Conservation (phyloP, 2,329 filamentous ascomycete species). For the Fusarium piperis region DNA sequence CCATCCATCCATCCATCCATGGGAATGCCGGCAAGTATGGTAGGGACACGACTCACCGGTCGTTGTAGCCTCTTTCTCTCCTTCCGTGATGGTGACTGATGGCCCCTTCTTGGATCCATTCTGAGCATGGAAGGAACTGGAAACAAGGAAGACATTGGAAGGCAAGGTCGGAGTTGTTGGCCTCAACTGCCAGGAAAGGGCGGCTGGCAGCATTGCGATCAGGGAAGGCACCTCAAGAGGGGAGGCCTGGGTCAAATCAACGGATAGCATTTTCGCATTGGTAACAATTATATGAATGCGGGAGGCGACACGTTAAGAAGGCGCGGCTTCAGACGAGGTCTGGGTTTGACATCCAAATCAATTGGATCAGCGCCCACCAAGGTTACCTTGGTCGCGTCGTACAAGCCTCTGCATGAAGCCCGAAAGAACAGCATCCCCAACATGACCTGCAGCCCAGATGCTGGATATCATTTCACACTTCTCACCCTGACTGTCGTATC, state of each 20-base stretch:
- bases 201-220: slow-evolving; percentile 23
- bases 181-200: slow-evolving; percentile 24
- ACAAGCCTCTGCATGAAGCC: slow-evolving; percentile 24
- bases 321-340: slow-evolving; percentile 21
- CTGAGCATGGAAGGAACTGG: not conserved
- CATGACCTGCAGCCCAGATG: slow-evolving; percentile 14
- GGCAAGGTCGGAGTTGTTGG: slow-evolving; percentile 18
- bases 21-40: not conserved
- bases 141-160: slow-evolving; percentile 18
- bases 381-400: slow-evolving; percentile 10
- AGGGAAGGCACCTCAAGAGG: slow-evolving; percentile 17
- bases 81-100: not conserved
- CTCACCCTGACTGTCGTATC: not conserved
- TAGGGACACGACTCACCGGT: slow-evolving; percentile 17
- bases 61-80: not conserved
- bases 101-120: slow-evolving; percentile 13
- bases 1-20: not conserved
- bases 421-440: slow-evolving; percentile 19
- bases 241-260: not conserved
- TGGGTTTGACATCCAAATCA: slow-evolving; percentile 27
- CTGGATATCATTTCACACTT: not conserved
- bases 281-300: slow-evolving; percentile 22
- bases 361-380: slow-evolving; percentile 19
- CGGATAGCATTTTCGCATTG: slow-evolving; percentile 14
- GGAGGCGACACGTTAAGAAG: slow-evolving; percentile 38